Base-by-base conservation (phyloP, 257 asterid genomes). In the Lantana camara region DNA sequence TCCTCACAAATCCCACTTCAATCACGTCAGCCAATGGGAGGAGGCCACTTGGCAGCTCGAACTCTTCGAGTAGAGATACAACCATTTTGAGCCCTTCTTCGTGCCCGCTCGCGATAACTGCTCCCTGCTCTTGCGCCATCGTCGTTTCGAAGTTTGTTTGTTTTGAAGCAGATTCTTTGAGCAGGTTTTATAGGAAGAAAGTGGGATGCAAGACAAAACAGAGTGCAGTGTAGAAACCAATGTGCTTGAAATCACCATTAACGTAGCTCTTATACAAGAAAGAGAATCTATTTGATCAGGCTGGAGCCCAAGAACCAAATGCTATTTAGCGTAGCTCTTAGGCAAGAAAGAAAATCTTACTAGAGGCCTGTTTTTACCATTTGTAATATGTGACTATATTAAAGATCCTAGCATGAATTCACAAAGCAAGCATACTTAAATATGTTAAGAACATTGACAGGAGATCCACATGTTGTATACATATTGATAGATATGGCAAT, bases 91-190 rank as follows among this genome's bases (percentile, higher is more conserved):
- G 42, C n/a, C 85, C 83, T 37, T 81, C 85, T 49, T 78, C 85
- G n/a, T 79, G 79, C 8, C 87, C 85, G 53, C 41, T 65, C 67
- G 78, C 78, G 30, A 78, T 68, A 37, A 72, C 52, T 68, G 80
- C 87, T 69, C 90, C 90, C 66, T 46, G 83, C 67, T 67, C 74
- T 44, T 78, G 85, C 17, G 82, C 84, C 89, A 83, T 83, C 29
- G n/a, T 7, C 5, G 63, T 20, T 38, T 47, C 4, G 5, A n/a
- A 60, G 10, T 46, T 63, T 16, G 10, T 38, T 45, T 55, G 9
- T n/a, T 11, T 15, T 71, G 58, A 47, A 34, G 55, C 2, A 45
- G 12, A n/a, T n/a, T 32, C 8, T 40, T 22, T 48, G 23, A 7
- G 19, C 52, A 46, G 20, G 8, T 65, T 78, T 68, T 85, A 85